Percentiles rank a stretch among this genome's conserved stretches.
These are phyloP conservation scores for Mycena filopes DNA, from an alignment of 768 basidiomycete species.

Conservation along the genomic window DNA sequence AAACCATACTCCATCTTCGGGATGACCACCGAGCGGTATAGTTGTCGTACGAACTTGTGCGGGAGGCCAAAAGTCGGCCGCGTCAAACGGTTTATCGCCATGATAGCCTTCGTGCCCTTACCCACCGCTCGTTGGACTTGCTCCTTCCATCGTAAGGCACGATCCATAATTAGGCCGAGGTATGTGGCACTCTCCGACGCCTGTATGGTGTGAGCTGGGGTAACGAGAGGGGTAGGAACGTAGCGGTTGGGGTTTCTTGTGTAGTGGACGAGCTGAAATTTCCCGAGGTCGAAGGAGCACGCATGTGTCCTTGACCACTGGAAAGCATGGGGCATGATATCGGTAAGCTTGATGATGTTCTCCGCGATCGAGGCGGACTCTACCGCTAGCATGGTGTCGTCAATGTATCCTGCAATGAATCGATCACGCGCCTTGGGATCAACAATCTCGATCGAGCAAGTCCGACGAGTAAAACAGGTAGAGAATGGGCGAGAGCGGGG, in stretches of 20 bases:
- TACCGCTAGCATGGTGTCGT: neutral
- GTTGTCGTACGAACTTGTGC: conserved; percentile 16
- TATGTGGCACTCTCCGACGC: neutral
- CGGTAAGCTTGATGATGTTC: neutral
- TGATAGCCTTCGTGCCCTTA: conserved; percentile 3
- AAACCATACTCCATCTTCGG: conserved; percentile 30
- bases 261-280: conserved; percentile 21
- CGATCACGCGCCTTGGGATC: neutral
- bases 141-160: conserved; percentile 19
- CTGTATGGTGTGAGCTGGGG: neutral
- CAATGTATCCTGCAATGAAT: neutral
- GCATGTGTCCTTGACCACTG: conserved; percentile 2
- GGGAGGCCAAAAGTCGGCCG: conserved; percentile 21
- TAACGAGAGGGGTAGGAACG: neutral
- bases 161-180: conserved; percentile 14
- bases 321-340: neutral
- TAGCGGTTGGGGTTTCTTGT: conserved; percentile 1
- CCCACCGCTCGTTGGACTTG: conserved; percentile 24
- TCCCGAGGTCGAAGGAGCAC: conserved; percentile 12
- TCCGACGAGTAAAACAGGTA: too few species aligned
- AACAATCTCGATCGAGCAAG: neutral
- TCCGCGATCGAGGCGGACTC: neutral
- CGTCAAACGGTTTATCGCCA: conserved; percentile 12
- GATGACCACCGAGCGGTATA: conserved; percentile 20
- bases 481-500: conserved; percentile 23